Percentiles rank a stretch among this genome's conserved stretches.
Evolutionary conservation across 2,329 filamentous ascomycete species (phyloP).

Genomic region (Cercospora berteroae): DNA sequence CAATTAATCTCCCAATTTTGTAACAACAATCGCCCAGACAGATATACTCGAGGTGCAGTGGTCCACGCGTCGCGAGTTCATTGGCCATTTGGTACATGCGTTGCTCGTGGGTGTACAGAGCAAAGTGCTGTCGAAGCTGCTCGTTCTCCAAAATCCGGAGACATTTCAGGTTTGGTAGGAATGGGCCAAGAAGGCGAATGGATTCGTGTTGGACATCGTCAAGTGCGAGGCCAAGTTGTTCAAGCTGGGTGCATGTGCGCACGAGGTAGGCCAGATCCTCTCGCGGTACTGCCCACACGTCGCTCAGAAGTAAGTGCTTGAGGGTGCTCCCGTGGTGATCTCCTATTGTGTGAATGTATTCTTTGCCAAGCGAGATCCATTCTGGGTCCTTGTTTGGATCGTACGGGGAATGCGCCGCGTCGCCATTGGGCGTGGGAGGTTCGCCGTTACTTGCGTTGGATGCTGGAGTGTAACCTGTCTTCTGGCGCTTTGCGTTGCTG

Average conservation of each 20-base stretch:
- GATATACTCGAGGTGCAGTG: constrained; percentile 38
- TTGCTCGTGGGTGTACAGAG: constrained; percentile 27
- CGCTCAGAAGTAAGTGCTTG: constrained; percentile 56
- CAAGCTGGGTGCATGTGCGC: constrained; percentile 56
- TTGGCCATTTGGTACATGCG: constrained; percentile 34
- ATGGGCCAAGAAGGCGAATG: constrained; percentile 35
- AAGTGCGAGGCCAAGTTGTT: constrained; percentile 57
- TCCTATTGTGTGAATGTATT: constrained; percentile 54
- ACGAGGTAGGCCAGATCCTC: constrained; percentile 52
- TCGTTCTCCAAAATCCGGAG: constrained; percentile 42
- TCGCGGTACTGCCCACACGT: constrained; percentile 54
- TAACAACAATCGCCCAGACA: constrained; percentile 43
- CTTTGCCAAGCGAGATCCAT: constrained; percentile 40
- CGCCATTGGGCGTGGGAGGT: constrained; percentile 28
- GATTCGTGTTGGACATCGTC: constrained; percentile 56
- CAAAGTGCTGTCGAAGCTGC: constrained; percentile 20
- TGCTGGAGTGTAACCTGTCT: constrained; percentile 23
- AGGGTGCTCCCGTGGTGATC: constrained; percentile 52
- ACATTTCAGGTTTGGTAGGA: constrained; percentile 42
- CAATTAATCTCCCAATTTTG: constrained; percentile 34
- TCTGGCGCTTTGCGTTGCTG: constrained; percentile 35
- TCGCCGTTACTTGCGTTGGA: constrained; percentile 5
- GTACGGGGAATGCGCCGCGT: constrained; percentile 4
- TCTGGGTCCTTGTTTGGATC: constrained; percentile 19
- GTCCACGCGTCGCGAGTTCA: constrained; percentile 21